Evolutionary conservation across 768 basidiomycete genomes (phyloP).

Genomic region (Panellus pusillus): DNA sequence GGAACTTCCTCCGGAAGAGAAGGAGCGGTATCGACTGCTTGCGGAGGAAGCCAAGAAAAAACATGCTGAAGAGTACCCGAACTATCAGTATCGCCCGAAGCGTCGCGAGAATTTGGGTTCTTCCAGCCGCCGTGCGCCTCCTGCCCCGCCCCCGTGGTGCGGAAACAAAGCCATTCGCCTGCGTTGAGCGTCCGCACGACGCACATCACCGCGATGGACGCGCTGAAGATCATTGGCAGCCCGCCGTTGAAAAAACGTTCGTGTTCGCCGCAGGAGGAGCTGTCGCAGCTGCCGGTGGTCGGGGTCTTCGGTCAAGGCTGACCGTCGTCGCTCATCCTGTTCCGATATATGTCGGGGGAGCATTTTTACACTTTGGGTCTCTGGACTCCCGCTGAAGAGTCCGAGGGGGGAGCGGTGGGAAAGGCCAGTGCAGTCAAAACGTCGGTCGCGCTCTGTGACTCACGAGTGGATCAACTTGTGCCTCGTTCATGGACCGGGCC

Average conservation of each 20-base stretch:
- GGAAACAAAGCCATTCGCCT: not conserved
- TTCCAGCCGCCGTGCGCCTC: not conserved
- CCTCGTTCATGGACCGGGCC: not conserved
- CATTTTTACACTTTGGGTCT: constrained; percentile 3
- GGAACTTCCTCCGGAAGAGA: not conserved
- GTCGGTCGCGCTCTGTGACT: constrained; percentile 19
- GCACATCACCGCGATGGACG: not conserved
- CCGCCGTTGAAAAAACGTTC: constrained; percentile 6
- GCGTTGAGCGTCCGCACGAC: constrained; percentile 1
- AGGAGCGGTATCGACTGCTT: constrained; percentile 2
- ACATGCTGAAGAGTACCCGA: constrained; percentile 8
- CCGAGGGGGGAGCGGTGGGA: not conserved
- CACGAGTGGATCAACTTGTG: constrained; percentile 7
- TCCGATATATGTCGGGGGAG: constrained; percentile 13
- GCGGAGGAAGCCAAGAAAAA: constrained; percentile 11
- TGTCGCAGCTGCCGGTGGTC: not conserved
- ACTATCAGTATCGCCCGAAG: constrained; percentile 17
- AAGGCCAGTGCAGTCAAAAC: constrained; percentile 5
- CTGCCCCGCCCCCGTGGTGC: not conserved
- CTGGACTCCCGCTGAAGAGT: not conserved
- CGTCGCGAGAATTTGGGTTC: not conserved
- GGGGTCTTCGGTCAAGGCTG: constrained; percentile 8
- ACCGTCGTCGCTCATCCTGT: constrained; percentile 20
- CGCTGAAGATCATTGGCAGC: not conserved
- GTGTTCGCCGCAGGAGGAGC: constrained; percentile 11